Base-by-base conservation (phyloP, 176 grass and related monocot genomes). In the Zea luxurians region DNA sequence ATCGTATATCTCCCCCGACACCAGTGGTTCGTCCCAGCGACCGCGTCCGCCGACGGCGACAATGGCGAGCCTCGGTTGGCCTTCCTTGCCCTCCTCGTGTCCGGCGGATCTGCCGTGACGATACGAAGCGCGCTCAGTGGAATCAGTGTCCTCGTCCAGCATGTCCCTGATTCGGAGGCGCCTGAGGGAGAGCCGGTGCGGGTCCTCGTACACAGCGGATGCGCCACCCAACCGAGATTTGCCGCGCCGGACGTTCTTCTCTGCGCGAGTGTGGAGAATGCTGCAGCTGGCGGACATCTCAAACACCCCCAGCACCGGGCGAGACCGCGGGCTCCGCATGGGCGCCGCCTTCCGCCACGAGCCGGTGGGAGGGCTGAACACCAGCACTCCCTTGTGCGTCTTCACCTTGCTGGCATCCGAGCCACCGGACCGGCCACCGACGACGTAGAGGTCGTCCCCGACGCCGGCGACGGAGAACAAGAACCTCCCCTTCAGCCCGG, bases 1-100 rank as follows among this genome's bases (percentile, higher is more conserved):
- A 76, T 97, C 83, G 11, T 97, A 97, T 16, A 92, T 78, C 71
- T 97, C 95, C 2, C 89, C 89, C 10, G 95, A 94, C 43, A 92
- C 89, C 37, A 97, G 78, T 8, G 89, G 91, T 50, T 97, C 89
- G 61, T 92, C 95, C 91, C 91, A 94, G 6, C 50, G 68, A 17
- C 95, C 95, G 9, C 81, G 84, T 57, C 95, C 95, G 4, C 95
- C 91, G 4, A 97, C 82, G 21, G 86, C 91, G 75, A 97, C 82
- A 2, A 97, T 18, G 35, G 85, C 91, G 34, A 88, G 83, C 78
- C 79, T 90, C 7, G 65, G n/a, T 8, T 60, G 82, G 5, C 17
- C 67, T 7, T 61, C 48, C 57, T 59, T n/a, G 8, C 45, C 43
- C 7, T 49, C 71, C 75, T 27, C 27, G 27, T 48, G 55, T 15